Percentiles rank a stretch among this genome's conserved stretches.
Evolutionary conservation across 1,139 yeast species (phyloP).

Genomic region (Pichia sp.): DNA sequence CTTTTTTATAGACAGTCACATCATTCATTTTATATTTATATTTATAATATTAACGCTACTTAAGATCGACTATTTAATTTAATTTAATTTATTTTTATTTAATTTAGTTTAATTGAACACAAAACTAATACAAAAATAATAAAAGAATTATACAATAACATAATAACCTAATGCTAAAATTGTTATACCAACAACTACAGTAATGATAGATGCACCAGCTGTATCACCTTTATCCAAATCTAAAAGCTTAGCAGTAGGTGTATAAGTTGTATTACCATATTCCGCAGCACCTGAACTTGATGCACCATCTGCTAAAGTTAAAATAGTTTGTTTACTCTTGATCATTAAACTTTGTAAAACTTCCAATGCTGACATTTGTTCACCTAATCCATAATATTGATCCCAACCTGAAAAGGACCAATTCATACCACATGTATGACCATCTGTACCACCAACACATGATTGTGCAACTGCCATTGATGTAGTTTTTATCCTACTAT

Average conservation of each 20-base stretch:
- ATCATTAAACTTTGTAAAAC: conserved; percentile 60
- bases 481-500: conserved; percentile 47
- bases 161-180: conserved; percentile 49
- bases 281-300: conserved; percentile 52
- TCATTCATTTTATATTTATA: not conserved
- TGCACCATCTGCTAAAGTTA: conserved; percentile 54
- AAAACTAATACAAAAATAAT: not conserved
- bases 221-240: conserved; percentile 54
- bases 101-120: not conserved
- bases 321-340: conserved; percentile 49
- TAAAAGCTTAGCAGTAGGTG: conserved; percentile 30
- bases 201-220: conserved; percentile 87
- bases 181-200: conserved; percentile 64
- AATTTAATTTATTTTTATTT: not conserved
- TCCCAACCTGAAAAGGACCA: conserved; percentile 79
- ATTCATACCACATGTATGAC: conserved; percentile 81
- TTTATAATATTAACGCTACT: not conserved
- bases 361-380: conserved; percentile 85
- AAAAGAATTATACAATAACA: conserved; percentile 7
- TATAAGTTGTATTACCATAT: conserved; percentile 44
- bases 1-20: not conserved
- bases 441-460: conserved; percentile 83
- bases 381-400: conserved; percentile 81
- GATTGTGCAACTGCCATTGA: conserved; percentile 77
- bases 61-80: no score